Evolutionary conservation across 2,329 filamentous ascomycete genomes (phyloP).

Genomic region (Aspergillus amoenus): DNA sequence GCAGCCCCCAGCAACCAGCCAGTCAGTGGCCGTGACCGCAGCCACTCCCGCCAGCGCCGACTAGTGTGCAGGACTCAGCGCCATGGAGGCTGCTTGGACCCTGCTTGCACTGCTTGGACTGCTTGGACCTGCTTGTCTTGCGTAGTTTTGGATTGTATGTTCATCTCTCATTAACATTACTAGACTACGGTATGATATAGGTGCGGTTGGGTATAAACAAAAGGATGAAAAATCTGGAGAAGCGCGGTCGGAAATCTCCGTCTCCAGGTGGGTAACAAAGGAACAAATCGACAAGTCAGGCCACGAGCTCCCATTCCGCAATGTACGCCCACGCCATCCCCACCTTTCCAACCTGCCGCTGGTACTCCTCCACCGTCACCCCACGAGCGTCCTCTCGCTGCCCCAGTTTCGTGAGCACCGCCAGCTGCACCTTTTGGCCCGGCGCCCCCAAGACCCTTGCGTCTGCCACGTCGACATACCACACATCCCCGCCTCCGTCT

Average conservation of each 20-base stretch:
- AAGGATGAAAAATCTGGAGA: background rate
- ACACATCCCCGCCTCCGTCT: slow-evolving; percentile 71
- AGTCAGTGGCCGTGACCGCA: too few relatives aligned
- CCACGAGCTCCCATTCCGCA: slow-evolving; percentile 56
- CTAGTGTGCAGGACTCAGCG: too few relatives aligned
- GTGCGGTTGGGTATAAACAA: background rate
- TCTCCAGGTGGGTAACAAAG: background rate
- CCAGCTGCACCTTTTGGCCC: slow-evolving; percentile 67
- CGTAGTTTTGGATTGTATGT: background rate
- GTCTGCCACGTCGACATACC: slow-evolving; percentile 72
- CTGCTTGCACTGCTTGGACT: too few relatives aligned
- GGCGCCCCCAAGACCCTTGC: slow-evolving; percentile 64
- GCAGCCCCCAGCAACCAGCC: too few relatives aligned
- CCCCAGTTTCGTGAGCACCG: slow-evolving; percentile 57
- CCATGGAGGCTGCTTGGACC: too few relatives aligned
- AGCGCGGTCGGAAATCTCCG: background rate
- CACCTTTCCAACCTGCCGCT: slow-evolving; percentile 46
- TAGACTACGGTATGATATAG: background rate
- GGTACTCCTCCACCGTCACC: slow-evolving; percentile 50
- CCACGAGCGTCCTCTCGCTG: slow-evolving; percentile 54
- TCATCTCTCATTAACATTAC: background rate
- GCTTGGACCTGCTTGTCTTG: too few relatives aligned
- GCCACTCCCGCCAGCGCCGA: too few relatives aligned
- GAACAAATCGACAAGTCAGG: background rate
- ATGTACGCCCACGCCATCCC: slow-evolving; percentile 53